These are phyloP conservation scores for Hippophae rhamnoides DNA, from an alignment of 306 rosid genomes.

Conservation along the genomic window DNA sequence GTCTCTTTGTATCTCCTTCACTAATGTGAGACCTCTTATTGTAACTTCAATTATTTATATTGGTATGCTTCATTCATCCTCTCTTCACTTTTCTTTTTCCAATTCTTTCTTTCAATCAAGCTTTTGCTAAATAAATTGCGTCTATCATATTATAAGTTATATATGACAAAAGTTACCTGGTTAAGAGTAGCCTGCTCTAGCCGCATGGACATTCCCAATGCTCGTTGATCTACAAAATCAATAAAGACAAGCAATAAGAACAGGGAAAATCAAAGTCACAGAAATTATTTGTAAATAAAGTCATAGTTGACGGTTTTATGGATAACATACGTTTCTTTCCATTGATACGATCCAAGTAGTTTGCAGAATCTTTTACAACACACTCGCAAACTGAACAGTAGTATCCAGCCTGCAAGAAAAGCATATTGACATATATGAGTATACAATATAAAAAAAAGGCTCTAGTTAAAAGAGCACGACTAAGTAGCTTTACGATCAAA, in stretches of 20 bases:
- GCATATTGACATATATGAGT: not conserved
- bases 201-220: conserved; percentile 99
- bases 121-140: not conserved
- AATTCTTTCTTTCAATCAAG: not conserved
- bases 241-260: conserved; percentile 13
- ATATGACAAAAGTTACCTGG: conserved; percentile 42
- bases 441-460: not conserved
- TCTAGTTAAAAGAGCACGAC: not conserved
- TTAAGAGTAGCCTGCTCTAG: conserved; percentile 89
- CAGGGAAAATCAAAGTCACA: conserved; percentile 7
- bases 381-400: conserved; percentile 92
- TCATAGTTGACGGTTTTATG: not conserved
- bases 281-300: not conserved
- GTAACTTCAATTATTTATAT: no score
- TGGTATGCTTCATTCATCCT: no score
- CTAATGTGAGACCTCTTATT: no score
- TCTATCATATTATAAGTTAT: conserved; percentile 1
- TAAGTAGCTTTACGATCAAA: not conserved
- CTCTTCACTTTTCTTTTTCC: no score
- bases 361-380: conserved; percentile 98
- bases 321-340: conserved; percentile 89
- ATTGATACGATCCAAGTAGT: conserved; percentile 96
- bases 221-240: conserved; percentile 68
- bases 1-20: no score
- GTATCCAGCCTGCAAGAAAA: conserved; percentile 79